Conservation (phyloP, 1,284 basidiomycete species). For the Cutaneotrichosporon sp. region DNA sequence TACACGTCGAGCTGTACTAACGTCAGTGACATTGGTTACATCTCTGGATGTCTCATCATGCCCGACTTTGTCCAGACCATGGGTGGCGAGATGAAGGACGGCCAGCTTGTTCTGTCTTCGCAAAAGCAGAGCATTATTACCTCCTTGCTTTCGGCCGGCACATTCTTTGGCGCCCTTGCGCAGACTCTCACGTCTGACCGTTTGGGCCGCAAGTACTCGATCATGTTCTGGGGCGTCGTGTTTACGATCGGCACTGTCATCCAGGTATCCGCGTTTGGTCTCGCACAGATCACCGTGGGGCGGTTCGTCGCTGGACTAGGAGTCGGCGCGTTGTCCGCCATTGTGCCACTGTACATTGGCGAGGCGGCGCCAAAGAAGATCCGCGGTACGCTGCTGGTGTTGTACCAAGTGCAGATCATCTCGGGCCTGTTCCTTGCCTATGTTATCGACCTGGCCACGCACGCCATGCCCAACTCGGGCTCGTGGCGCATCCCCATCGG, state of each 20-base stretch:
- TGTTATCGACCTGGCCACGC: slow-evolving; percentile 65
- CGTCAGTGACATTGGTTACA: slow-evolving; percentile 26
- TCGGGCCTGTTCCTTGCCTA: slow-evolving; percentile 61
- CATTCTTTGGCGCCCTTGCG: slow-evolving; percentile 17
- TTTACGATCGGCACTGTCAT: slow-evolving; percentile 62
- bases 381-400: slow-evolving; percentile 64
- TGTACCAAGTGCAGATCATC: slow-evolving; percentile 72
- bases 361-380: slow-evolving; percentile 71
- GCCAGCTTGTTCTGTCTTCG: slow-evolving; percentile 56
- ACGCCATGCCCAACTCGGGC: slow-evolving; percentile 56
- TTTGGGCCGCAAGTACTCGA: slow-evolving; percentile 64
- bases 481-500: slow-evolving; percentile 59
- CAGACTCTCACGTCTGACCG: slow-evolving; percentile 64
- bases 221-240: slow-evolving; percentile 69
- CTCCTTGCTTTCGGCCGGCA: slow-evolving; percentile 15
- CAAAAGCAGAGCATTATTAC: slow-evolving; percentile 52
- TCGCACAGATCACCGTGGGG: slow-evolving; percentile 63
- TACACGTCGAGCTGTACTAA: neutral
- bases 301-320: slow-evolving; percentile 50
- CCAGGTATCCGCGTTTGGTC: slow-evolving; percentile 63
- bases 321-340: slow-evolving; percentile 70
- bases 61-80: slow-evolving; percentile 66
- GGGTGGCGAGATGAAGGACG: slow-evolving; percentile 52
- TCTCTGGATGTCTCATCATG: slow-evolving; percentile 51
- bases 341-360: slow-evolving; percentile 74